phyloP scores from a whole-genome alignment of 306 rosid genomes.

The Quillaja saponaria region DNA sequence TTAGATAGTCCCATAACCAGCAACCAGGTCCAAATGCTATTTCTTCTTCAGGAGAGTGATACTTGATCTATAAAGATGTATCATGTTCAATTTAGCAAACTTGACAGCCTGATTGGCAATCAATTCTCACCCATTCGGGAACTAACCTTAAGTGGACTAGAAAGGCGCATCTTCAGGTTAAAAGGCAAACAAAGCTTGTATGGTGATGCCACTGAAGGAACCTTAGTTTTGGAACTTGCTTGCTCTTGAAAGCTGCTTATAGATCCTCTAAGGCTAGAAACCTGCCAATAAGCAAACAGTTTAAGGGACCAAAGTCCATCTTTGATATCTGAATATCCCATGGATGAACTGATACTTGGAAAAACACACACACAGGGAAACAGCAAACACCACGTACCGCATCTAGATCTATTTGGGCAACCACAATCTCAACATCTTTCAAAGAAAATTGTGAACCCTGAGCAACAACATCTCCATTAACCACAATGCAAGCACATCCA shows the following conservation, averaged over 20 bases:
- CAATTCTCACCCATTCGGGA: too few species aligned
- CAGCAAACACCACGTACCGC: slow-evolving; percentile 58
- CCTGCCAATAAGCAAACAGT: slow-evolving; percentile 51
- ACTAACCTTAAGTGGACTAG: slow-evolving; percentile 79
- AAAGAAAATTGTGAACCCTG: slow-evolving; percentile 97
- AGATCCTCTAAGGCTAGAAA: slow-evolving; percentile 94
- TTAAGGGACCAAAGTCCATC: slow-evolving; percentile 23
- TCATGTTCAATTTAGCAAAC: slow-evolving; percentile 29
- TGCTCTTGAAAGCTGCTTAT: slow-evolving; percentile 96
- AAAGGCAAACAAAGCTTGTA: slow-evolving; percentile 73
- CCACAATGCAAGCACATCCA: slow-evolving; percentile 86
- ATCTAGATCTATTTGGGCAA: slow-evolving; percentile 88
- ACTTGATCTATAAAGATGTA: slow-evolving; percentile 59
- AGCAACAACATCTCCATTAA: slow-evolving; percentile 88
- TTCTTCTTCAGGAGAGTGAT: slow-evolving; percentile 93
- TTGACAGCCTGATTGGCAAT: slow-evolving; percentile 25
- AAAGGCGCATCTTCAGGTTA: slow-evolving; percentile 59
- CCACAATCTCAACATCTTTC: slow-evolving; percentile 81
- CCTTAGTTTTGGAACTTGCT: slow-evolving; percentile 83
- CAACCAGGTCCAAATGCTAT: slow-evolving; percentile 97
- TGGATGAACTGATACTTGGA: slow-evolving; percentile 14
- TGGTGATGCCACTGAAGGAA: slow-evolving; percentile 70
- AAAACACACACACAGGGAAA: slow-evolving; percentile 8
- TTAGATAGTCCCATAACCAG: slow-evolving; percentile 97
- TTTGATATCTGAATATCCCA: slow-evolving; percentile 10